A percentile compares a stretch with the other conserved stretches of the same genome.
These are phyloP conservation scores for Pyrenochaeta sp. DNA, from an alignment of 2,329 filamentous ascomycete genomes.

Conservation along the genomic window DNA sequence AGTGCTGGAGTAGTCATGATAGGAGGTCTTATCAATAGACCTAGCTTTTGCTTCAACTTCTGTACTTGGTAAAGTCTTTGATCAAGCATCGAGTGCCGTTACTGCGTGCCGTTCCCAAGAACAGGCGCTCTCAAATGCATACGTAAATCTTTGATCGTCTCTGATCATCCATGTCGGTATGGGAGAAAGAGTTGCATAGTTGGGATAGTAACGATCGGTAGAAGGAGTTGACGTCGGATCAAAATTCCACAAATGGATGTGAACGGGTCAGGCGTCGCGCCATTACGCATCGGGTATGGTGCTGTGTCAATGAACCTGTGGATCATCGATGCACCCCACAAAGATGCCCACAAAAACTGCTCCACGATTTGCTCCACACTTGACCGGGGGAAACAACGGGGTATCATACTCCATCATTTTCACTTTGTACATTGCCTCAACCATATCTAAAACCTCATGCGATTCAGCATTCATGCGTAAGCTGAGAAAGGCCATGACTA, in stretches of 20 bases:
- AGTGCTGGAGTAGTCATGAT: no score
- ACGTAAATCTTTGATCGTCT: no score
- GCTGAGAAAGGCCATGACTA: not conserved
- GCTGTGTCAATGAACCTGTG: not conserved
- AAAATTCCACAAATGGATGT: not conserved
- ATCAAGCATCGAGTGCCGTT: no score
- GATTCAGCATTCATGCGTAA: not conserved
- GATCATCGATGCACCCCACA: slow-evolving; percentile 21
- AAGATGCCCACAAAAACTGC: slow-evolving; percentile 9
- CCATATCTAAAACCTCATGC: not conserved
- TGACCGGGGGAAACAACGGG: not conserved
- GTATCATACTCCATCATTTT: not conserved
- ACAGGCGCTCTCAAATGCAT: no score
- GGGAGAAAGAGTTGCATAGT: no score
- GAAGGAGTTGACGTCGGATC: slow-evolving; percentile 1
- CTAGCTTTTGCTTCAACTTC: no score
- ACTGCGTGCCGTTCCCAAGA: no score
- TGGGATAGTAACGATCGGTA: no score
- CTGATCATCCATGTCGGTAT: no score
- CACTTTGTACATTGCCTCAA: not conserved
- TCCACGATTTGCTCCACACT: slow-evolving; percentile 13
- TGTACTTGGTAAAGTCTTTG: no score
- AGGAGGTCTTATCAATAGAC: no score
- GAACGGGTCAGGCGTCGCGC: slow-evolving; percentile 1
- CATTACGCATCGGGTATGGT: not conserved